Base-by-base conservation (phyloP, 2,329 filamentous ascomycete species). In the Aspergillus novoparasiticus region DNA sequence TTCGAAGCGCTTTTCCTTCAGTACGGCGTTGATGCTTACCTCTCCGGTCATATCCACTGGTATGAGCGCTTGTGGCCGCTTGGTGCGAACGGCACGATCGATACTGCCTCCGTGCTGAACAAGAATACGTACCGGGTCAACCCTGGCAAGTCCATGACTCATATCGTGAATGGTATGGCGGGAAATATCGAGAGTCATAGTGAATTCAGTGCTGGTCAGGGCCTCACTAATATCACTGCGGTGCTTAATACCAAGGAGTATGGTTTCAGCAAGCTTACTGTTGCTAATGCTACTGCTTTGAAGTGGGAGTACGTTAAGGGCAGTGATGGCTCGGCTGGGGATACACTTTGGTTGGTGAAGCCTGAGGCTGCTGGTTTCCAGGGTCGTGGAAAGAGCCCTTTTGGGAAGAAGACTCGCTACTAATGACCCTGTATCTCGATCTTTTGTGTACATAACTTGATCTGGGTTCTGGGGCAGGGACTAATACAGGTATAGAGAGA, bases 141-240 rank as follows among this genome's bases (percentile, higher is more conserved):
- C 66, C 74, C 80, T 1, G 83, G 83, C 53, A 76, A 74, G 28
- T 83, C 81, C 21, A 80, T 85, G 64, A 82, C 81, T 1, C 82
- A 84, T 62, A 74, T 85, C 39, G 75, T 82, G 71, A 85, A 85
- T 68, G 83, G 83, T n/a, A 82, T 82, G 76, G 83, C 83, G 3
- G 83, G 83, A 26, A 85, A 85, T 64, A 79, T 85, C 50, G 83
- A 85, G 66, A 81, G 78, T 62, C 83, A 85, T 72, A 79, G 75
- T 64, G 76, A 73, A 2, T 70, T 84, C 16, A 68, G 69, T 57
- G 63, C 63, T 3, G 75, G 73, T 30, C 64, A 81, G 69, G 65
- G 65, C 0, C 26, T 75, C 10, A 69, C 79, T n/a, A 74, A 79
- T 62, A 80, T 82, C 48, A 84, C 83, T 6, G 77, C 76, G 21